Evolutionary conservation across 371 early-diverging fungal species (phyloP).

Genomic region (Chytridium lagenaria): DNA sequence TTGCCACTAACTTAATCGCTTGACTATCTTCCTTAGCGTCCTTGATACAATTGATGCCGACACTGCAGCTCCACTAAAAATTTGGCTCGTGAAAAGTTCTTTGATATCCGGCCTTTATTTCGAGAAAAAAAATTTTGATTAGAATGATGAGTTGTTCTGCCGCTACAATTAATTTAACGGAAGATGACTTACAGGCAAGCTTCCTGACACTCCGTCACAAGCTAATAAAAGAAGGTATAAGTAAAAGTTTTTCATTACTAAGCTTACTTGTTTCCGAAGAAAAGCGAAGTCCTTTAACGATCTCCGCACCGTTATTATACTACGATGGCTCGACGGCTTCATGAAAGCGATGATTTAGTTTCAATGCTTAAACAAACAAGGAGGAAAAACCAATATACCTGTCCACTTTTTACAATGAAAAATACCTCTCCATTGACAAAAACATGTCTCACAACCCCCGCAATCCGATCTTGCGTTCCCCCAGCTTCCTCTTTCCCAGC

Average conservation of each 20-base stretch:
- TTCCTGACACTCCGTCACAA: slow-evolving; percentile 28
- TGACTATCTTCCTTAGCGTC: slow-evolving; percentile 22
- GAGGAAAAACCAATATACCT: no score
- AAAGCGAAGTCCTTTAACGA: slow-evolving; percentile 31
- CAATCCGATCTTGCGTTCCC: slow-evolving; percentile 1
- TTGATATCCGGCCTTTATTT: slow-evolving; percentile 29
- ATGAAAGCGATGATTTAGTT: no score
- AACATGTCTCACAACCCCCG: slow-evolving; percentile 18
- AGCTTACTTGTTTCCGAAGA: slow-evolving; percentile 32
- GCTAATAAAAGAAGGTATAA: slow-evolving; percentile 10
- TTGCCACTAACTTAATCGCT: slow-evolving; percentile 31
- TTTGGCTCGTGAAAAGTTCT: slow-evolving; percentile 12
- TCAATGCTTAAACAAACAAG: no score
- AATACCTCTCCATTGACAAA: not conserved
- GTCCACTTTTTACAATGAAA: slow-evolving; percentile 29
- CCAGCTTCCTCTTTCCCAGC: no score
- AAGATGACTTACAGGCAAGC: slow-evolving; percentile 29
- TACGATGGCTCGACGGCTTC: no score
- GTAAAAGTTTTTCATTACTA: no score
- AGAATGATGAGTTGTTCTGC: not conserved
- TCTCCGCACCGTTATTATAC: slow-evolving; percentile 15
- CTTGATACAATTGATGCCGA: not conserved
- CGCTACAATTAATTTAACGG: not conserved
- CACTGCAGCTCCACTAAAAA: not conserved
- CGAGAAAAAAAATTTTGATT: no score